A percentile compares a stretch with the other conserved stretches of the same genome.
Conservation (phyloP, 2,329 filamentous ascomycete species). For the Sporothrix schenckii region DNA sequence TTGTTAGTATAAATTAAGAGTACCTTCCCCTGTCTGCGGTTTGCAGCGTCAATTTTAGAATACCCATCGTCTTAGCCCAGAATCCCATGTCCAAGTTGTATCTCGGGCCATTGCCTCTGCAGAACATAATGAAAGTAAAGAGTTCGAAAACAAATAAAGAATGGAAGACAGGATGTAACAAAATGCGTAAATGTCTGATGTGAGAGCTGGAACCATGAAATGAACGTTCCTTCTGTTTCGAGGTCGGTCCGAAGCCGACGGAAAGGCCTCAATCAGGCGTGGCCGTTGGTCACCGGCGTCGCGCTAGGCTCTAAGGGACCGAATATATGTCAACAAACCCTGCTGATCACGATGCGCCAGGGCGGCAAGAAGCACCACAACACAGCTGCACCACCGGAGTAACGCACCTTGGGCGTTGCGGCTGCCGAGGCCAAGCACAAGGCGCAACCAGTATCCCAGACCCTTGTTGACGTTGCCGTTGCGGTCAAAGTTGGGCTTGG, state of each 20-base stretch:
- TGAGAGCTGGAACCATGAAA: too few species aligned
- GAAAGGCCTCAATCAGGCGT: not conserved
- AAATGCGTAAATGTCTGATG: not conserved
- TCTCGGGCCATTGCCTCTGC: not conserved
- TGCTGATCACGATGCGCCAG: conserved; percentile 39
- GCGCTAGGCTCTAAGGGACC: conserved; percentile 17
- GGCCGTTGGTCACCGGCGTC: not conserved
- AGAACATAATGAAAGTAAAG: not conserved
- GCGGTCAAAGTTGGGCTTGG: conserved; percentile 65
- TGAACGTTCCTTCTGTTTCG: not conserved
- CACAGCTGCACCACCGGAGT: conserved; percentile 51
- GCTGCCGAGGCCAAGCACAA: conserved; percentile 57
- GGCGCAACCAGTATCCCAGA: conserved; percentile 56
- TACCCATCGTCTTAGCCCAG: not conserved
- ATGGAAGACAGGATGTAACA: too few species aligned
- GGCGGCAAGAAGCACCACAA: conserved; percentile 46
- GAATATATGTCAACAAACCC: conserved; percentile 24
- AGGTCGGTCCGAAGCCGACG: not conserved
- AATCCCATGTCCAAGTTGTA: conserved; percentile 2
- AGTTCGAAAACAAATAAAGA: not conserved
- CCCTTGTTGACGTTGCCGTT: conserved; percentile 57
- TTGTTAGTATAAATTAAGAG: conserved; percentile 4
- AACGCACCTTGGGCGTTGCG: conserved; percentile 55
- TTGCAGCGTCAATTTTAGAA: conserved; percentile 25
- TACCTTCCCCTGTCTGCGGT: not conserved